phyloP scores from a whole-genome alignment of 208 protist species.

The Acanthamoeba sp. region DNA sequence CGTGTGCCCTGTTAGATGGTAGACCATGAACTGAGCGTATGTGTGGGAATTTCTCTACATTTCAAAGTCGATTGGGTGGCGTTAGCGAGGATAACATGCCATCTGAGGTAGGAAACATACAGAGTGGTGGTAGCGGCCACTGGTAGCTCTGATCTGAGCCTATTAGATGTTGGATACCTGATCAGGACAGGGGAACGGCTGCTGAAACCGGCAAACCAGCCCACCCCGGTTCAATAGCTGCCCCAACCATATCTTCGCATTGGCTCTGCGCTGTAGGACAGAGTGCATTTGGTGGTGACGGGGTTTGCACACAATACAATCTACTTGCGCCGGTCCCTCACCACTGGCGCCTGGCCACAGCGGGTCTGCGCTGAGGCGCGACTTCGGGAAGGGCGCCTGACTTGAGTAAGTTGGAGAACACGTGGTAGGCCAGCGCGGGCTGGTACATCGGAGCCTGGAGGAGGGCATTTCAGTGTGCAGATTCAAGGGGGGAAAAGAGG shows the following conservation, averaged over 20 bases:
- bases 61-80: not conserved
- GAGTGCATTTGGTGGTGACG: no score
- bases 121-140: no score
- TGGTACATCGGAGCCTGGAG: constrained; percentile 46
- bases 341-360: not conserved
- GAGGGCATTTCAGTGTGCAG: not conserved
- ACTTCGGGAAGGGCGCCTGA: constrained; percentile 5
- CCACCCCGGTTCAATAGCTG: no score
- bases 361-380: not conserved
- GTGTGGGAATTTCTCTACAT: not conserved
- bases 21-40: not conserved
- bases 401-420: constrained; percentile 48
- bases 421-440: constrained; percentile 21
- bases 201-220: no score
- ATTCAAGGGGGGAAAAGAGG: no score
- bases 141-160: not conserved
- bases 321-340: not conserved
- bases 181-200: no score
- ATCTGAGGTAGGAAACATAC: not conserved
- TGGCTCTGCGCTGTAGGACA: no score
- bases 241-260: no score
- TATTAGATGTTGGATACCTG: no score
- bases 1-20: not conserved
- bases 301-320: no score
- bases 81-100: not conserved